Evolutionary conservation across 345 rosid species (phyloP), one percentile per base, ranked within the genome.

Genomic region (Eucalyptus pumila): DNA sequence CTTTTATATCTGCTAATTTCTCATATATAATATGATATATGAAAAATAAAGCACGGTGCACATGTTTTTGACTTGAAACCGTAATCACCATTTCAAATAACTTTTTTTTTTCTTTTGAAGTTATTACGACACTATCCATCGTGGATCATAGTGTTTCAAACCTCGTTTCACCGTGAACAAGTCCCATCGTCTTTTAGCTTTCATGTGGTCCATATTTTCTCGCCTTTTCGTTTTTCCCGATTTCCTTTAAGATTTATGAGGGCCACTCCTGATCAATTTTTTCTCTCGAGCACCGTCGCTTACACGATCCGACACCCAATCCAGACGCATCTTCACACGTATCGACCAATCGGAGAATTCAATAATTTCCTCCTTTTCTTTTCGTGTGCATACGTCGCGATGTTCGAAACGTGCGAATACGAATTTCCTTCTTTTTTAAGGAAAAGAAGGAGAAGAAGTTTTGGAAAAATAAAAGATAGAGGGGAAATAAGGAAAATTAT

Each of bases 81-180:
- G 2, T 4, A 26, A 21, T 76, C 9, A 19, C 47, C 3, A 44
- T 11, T 72, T 72, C 8, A 0, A 69, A 34, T 11, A 3, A 19
- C 23, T 8, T 62, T 14, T 27, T 12, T 15, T 3, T 32, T 34
- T 8, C 3, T 34, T 34, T 11, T 9, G 4, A 37, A 37, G 16
- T 21, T 4, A 6, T 19, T 1, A 6, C 9, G 1, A 21, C 47
- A 11, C 8, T 1, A 11, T 40, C 24, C 47, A 4, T 23, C 30
- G 14, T 7, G 30, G 26, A 40, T 40, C 3, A 12, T 19, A 7
- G 30, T 2, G 3, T 76, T 76, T 13, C 26, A 21, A 40, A 44
- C 16, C 11, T 13, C 13, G 8, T 40, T 23, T 23, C 30, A 7
- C 11, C 85, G 11, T 16, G 30, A 3, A 40, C 3, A 9, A 76